These are phyloP conservation scores for Canariomyces notabilis DNA, from an alignment of 2,329 filamentous ascomycete species.

Conservation along the genomic window DNA sequence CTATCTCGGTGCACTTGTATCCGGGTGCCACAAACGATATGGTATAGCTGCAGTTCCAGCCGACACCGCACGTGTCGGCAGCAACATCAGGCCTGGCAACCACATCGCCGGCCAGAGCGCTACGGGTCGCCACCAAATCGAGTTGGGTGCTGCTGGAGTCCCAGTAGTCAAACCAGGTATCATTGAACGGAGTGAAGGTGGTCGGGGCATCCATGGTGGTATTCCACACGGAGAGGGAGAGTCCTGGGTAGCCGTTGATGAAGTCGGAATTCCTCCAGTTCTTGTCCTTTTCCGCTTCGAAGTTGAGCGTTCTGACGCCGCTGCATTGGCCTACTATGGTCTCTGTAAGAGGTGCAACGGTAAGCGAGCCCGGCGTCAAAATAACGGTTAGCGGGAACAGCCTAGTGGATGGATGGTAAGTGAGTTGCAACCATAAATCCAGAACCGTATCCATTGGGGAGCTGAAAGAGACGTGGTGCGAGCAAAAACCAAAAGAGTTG, in stretches of 20 bases:
- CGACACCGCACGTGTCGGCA: constrained; percentile 32
- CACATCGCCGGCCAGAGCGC: constrained; percentile 22
- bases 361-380: constrained; percentile 27
- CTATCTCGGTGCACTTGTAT: constrained; percentile 35
- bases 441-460: too few relatives aligned
- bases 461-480: too few relatives aligned
- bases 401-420: constrained; percentile 15
- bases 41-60: constrained; percentile 38
- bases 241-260: constrained; percentile 22
- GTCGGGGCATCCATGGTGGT: constrained; percentile 14
- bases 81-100: constrained; percentile 29
- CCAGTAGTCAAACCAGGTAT: constrained; percentile 30
- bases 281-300: constrained; percentile 24
- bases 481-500: too few relatives aligned
- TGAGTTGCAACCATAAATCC: not conserved
- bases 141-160: constrained; percentile 21
- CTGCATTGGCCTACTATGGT: constrained; percentile 15
- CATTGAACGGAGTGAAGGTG: constrained; percentile 9
- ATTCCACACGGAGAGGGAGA: constrained; percentile 28
- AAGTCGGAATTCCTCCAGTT: constrained; percentile 24
- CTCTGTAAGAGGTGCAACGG: constrained; percentile 23
- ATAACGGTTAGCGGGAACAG: constrained; percentile 29
- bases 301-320: constrained; percentile 28
- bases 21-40: constrained; percentile 35
- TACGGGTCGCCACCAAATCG: constrained; percentile 16